Conservation (phyloP, 345 rosid species). For the Populus tremula region DNA sequence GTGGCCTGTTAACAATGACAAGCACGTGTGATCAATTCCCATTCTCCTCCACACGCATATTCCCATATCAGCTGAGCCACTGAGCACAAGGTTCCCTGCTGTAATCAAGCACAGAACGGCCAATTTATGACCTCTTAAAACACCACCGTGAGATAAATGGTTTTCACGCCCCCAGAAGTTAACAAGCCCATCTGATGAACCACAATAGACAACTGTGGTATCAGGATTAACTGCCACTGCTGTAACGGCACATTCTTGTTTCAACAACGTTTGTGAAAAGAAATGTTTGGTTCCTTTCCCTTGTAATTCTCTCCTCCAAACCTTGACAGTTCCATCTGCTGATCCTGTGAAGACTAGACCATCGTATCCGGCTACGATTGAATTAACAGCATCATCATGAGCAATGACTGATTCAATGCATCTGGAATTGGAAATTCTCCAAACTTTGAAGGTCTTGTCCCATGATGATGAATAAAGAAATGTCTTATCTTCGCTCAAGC, state of each 20-base stretch:
- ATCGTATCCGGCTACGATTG: slow-evolving; percentile 65
- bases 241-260: slow-evolving; percentile 83
- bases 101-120: slow-evolving; percentile 68
- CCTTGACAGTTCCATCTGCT: slow-evolving; percentile 80
- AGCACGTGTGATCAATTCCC: slow-evolving; percentile 48
- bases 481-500: slow-evolving; percentile 58
- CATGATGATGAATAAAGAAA: slow-evolving; percentile 76
- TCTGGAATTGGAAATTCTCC: slow-evolving; percentile 65
- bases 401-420: slow-evolving; percentile 73
- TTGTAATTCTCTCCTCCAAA: slow-evolving; percentile 83
- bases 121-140: slow-evolving; percentile 69
- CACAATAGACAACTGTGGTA: slow-evolving; percentile 60
- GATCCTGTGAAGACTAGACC: slow-evolving; percentile 85
- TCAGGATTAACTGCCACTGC: slow-evolving; percentile 57
- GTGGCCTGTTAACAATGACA: slow-evolving; percentile 69
- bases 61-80: slow-evolving; percentile 84
- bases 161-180: slow-evolving; percentile 70
- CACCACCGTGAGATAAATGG: slow-evolving; percentile 57
- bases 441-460: slow-evolving; percentile 87
- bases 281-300: slow-evolving; percentile 84
- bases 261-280: slow-evolving; percentile 68
- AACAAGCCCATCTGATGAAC: slow-evolving; percentile 82
- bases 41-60: slow-evolving; percentile 78
- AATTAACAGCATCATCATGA: slow-evolving; percentile 81
- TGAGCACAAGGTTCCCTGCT: slow-evolving; percentile 65